A percentile compares a stretch with the other conserved stretches of the same genome.
Conservation (phyloP, 148 eudicot species). For the Limonium bicolor region DNA sequence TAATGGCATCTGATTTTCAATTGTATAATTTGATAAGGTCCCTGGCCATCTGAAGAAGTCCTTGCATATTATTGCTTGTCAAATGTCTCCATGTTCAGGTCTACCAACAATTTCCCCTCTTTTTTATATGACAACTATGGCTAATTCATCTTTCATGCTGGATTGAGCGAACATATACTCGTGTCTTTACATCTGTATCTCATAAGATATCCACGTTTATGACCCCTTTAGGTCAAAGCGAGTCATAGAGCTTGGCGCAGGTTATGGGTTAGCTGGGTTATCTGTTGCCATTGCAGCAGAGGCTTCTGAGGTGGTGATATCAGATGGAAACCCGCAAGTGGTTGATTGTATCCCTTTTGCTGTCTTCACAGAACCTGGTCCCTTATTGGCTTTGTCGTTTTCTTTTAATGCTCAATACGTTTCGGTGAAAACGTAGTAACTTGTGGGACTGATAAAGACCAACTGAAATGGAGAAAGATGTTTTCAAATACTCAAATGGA, state of each 20-base stretch:
- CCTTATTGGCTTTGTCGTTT: too few relatives aligned
- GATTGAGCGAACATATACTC: too few relatives aligned
- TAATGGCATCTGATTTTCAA: not conserved
- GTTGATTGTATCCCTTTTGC: conserved; percentile 84
- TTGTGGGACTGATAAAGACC: too few relatives aligned
- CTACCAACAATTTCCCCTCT: conserved; percentile 1
- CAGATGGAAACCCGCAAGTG: conserved; percentile 96
- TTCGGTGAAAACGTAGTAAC: too few relatives aligned
- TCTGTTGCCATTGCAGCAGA: conserved; percentile 57
- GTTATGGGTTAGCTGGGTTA: conserved; percentile 86
- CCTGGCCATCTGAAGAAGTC: conserved; percentile 95
- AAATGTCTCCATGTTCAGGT: conserved; percentile 66
- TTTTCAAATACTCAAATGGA: too few relatives aligned
- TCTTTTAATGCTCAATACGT: too few relatives aligned
- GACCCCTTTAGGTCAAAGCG: conserved; percentile 61
- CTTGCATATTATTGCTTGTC: conserved; percentile 76
- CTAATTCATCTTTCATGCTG: too few relatives aligned
- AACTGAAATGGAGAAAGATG: too few relatives aligned
- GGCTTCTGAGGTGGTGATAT: conserved; percentile 68
- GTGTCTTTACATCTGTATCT: too few relatives aligned
- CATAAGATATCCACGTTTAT: too few relatives aligned
- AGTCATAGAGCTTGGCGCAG: conserved; percentile 83
- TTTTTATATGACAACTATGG: too few relatives aligned
- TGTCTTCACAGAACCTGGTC: conserved; percentile 1
- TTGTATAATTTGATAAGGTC: conserved; percentile 31